Evolutionary conservation across 768 basidiomycete species (phyloP).

Genomic region (Panaeolus papilionaceus): DNA sequence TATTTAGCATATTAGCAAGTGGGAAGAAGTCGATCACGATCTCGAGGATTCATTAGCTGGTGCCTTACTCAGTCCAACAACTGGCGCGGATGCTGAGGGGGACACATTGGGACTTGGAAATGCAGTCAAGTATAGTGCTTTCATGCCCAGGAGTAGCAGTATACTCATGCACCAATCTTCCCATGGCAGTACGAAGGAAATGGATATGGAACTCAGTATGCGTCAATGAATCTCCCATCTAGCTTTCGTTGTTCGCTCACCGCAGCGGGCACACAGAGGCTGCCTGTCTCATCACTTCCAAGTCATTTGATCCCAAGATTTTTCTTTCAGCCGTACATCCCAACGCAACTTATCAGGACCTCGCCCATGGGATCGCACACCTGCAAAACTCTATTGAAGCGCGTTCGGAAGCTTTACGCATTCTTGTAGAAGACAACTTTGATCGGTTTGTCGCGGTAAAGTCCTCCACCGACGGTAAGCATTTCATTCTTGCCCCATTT

Average conservation of each 20-base stretch:
- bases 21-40: slow-evolving; percentile 92
- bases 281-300: slow-evolving; percentile 85
- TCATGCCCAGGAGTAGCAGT: slow-evolving; percentile 11
- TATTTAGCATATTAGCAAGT: slow-evolving; percentile 56
- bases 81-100: slow-evolving; percentile 63
- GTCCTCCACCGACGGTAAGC: slow-evolving; percentile 89
- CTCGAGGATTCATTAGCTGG: slow-evolving; percentile 78
- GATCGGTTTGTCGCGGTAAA: slow-evolving; percentile 98
- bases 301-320: slow-evolving; percentile 94
- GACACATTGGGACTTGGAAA: slow-evolving; percentile 84
- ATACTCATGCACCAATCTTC: slow-evolving; percentile 15
- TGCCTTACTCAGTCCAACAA: slow-evolving; percentile 59
- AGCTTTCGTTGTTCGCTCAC: slow-evolving; percentile 6
- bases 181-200: slow-evolving; percentile 57
- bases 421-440: slow-evolving; percentile 97
- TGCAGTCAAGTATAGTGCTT: slow-evolving; percentile 52
- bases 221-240: slow-evolving; percentile 19
- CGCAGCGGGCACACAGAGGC: slow-evolving; percentile 56
- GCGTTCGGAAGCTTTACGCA: slow-evolving; percentile 91
- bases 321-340: slow-evolving; percentile 94
- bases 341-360: slow-evolving; percentile 92
- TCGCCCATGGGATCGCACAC: slow-evolving; percentile 77
- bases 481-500: slow-evolving; percentile 10
- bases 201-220: slow-evolving; percentile 84
- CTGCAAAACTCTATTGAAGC: slow-evolving; percentile 84